Evolutionary conservation across 805 yeast genomes (phyloP).

Genomic region (Teunomyces atbi): DNA sequence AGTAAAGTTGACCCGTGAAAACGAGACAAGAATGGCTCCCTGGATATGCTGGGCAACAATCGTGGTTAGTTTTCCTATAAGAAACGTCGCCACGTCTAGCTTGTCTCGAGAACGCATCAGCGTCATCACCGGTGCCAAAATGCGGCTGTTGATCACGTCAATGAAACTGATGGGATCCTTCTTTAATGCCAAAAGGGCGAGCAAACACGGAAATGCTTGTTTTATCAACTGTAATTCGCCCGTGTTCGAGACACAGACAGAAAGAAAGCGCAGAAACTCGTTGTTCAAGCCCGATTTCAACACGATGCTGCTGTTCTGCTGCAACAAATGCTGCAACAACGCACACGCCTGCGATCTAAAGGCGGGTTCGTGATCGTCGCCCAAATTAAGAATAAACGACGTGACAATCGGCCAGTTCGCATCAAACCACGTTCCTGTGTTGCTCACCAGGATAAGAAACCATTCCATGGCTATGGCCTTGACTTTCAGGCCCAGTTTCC

Average conservation of each 20-base stretch:
- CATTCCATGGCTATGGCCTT: conserved; percentile 27
- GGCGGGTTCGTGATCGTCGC: conserved; percentile 32
- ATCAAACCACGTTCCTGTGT: conserved; percentile 8
- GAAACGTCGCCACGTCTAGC: conserved; percentile 9
- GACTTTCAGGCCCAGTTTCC: conserved; percentile 26
- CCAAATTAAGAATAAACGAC: conserved; percentile 32
- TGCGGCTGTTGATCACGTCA: conserved; percentile 18
- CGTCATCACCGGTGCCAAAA: conserved; percentile 13
- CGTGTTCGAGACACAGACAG: conserved; percentile 24
- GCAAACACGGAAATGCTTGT: conserved; percentile 22
- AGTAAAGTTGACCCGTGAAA: conserved; percentile 26
- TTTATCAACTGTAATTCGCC: conserved; percentile 24
- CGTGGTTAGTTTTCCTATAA: conserved; percentile 16
- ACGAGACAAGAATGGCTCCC: conserved; percentile 19
- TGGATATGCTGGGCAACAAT: conserved; percentile 10
- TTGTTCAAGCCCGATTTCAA: conserved; percentile 25
- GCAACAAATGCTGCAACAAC: conserved; percentile 16
- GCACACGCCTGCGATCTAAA: conserved; percentile 26
- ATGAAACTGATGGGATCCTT: neutral
- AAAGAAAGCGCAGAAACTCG: conserved; percentile 24
- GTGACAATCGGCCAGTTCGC: conserved; percentile 25
- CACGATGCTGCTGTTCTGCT: conserved; percentile 8
- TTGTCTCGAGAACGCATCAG: neutral
- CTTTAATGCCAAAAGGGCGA: conserved; percentile 11
- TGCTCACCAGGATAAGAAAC: conserved; percentile 15